phyloP scores from a whole-genome alignment of 2,329 filamentous ascomycete genomes.

The Colletotrichum spaethianum region DNA sequence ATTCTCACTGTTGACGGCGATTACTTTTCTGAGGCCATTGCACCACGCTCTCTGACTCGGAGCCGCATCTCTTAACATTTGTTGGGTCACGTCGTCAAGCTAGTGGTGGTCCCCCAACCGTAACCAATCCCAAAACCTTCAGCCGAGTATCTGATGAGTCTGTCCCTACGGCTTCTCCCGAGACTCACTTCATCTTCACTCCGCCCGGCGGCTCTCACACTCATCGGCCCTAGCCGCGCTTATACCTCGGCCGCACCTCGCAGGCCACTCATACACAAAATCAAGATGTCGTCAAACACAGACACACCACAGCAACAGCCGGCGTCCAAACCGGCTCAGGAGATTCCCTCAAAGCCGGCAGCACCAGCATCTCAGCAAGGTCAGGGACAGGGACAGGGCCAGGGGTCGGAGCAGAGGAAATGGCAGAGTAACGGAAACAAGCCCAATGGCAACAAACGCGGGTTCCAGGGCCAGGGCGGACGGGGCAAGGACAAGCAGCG shows the following conservation, averaged over 20 bases:
- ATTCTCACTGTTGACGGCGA: neutral
- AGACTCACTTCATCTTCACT: constrained; percentile 39
- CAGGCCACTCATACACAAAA: neutral
- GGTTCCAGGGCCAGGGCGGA: constrained; percentile 37
- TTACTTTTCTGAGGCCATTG: neutral
- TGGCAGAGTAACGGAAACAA: constrained; percentile 30
- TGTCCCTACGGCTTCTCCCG: constrained; percentile 36
- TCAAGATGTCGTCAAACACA: constrained; percentile 24
- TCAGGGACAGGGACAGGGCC: constrained; percentile 27
- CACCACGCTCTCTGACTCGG: neutral
- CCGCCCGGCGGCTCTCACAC: constrained; percentile 15
- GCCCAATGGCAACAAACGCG: constrained; percentile 41
- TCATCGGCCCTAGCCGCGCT: constrained; percentile 4
- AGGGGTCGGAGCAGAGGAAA: constrained; percentile 9
- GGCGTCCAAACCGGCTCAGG: constrained; percentile 10
- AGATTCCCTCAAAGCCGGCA: constrained; percentile 18
- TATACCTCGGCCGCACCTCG: neutral
- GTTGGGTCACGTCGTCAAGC: neutral
- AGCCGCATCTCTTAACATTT: neutral
- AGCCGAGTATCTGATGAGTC: constrained; percentile 20
- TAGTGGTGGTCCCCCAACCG: neutral
- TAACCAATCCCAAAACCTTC: neutral
- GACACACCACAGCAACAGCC: constrained; percentile 10
- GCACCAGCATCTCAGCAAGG: constrained; percentile 25
- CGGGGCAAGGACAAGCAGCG: constrained; percentile 56